Evolutionary conservation across 2,329 filamentous ascomycete species (phyloP).

Genomic region (Aspergillus fumigatiaffinis): DNA sequence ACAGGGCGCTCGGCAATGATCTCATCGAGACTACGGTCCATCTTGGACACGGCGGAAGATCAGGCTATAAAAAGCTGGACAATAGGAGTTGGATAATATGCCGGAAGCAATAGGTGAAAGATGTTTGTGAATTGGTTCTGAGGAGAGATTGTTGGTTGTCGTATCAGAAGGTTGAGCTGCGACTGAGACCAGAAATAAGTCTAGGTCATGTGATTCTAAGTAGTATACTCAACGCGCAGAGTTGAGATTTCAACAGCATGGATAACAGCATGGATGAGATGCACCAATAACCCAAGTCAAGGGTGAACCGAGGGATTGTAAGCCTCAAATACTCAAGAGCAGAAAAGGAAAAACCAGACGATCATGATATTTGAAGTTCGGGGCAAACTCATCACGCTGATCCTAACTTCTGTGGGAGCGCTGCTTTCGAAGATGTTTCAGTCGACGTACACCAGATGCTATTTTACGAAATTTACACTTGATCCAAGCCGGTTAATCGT

Average conservation of each 20-base stretch:
- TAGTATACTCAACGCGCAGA: not conserved
- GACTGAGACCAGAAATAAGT: not conserved
- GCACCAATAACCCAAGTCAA: not conserved
- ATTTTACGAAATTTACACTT: not conserved
- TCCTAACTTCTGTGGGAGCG: not conserved
- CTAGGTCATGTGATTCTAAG: slow-evolving; percentile 4
- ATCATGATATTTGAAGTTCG: not conserved
- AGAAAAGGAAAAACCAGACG: not conserved
- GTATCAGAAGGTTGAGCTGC: slow-evolving; percentile 2
- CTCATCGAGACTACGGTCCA: slow-evolving; percentile 64
- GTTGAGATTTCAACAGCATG: not conserved
- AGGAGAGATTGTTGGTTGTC: slow-evolving; percentile 1
- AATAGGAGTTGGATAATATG: not conserved
- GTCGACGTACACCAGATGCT: not conserved
- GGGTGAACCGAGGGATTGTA: not conserved
- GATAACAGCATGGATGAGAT: not conserved
- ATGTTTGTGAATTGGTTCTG: not conserved
- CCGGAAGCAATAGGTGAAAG: not conserved
- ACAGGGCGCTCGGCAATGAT: slow-evolving; percentile 61
- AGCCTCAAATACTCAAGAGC: not conserved
- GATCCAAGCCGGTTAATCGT: not conserved
- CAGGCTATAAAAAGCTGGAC: not conserved
- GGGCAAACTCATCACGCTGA: not conserved
- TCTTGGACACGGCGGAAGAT: slow-evolving; percentile 28
- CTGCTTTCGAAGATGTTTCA: not conserved